Conservation (phyloP, 2,329 filamentous ascomycete species). For the Fusarium brachygibbosum region DNA sequence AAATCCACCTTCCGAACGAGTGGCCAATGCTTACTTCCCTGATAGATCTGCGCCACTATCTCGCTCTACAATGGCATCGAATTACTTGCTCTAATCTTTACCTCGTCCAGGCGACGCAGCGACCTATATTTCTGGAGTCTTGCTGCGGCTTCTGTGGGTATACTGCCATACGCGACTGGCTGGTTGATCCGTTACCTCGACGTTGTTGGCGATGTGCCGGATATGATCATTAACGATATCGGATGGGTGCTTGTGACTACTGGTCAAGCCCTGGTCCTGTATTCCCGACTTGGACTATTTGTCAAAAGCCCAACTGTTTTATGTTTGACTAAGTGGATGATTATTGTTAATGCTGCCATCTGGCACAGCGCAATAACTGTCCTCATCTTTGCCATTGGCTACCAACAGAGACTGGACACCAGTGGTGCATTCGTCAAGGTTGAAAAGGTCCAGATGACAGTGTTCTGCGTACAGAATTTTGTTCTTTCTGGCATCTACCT, state of each 20-base stretch:
- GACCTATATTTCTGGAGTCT: conserved; percentile 40
- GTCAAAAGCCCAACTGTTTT: conserved; percentile 19
- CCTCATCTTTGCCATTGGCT: conserved; percentile 25
- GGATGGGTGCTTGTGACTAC: conserved; percentile 41
- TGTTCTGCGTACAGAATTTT: conserved; percentile 37
- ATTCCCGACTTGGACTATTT: conserved; percentile 36
- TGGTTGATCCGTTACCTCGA: conserved; percentile 35
- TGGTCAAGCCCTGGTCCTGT: conserved; percentile 38
- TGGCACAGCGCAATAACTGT: conserved; percentile 35
- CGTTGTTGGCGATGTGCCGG: conserved; percentile 16
- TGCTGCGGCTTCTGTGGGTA: conserved; percentile 23
- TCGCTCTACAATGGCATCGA: conserved; percentile 39
- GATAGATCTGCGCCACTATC: conserved; percentile 30
- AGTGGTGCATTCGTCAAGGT: conserved; percentile 15
- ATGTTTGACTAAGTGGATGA: conserved; percentile 27
- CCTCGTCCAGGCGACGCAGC: conserved; percentile 31
- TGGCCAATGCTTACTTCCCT: neutral
- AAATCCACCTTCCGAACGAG: neutral
- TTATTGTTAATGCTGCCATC: conserved; percentile 30
- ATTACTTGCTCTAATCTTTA: conserved; percentile 34
- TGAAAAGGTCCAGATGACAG: conserved; percentile 30
- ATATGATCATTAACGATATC: conserved; percentile 26
- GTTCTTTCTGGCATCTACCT: conserved; percentile 37
- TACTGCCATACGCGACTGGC: conserved; percentile 33
- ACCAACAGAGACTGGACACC: conserved; percentile 14